Conservation (phyloP, 2,329 filamentous ascomycete genomes). For the Neophaeococcomyces mojaviensis region DNA sequence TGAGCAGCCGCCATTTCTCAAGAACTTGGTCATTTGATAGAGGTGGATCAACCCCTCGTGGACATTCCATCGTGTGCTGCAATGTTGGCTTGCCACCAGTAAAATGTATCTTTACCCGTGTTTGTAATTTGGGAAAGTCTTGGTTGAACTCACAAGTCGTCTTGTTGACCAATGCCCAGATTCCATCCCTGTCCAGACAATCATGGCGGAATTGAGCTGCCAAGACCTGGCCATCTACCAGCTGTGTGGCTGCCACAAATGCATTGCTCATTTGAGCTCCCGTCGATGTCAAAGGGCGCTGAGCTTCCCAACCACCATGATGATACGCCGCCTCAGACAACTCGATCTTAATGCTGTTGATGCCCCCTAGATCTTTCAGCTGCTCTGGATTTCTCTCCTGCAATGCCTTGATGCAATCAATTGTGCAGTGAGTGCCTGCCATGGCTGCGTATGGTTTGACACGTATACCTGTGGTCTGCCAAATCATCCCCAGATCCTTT, state of each 20-base stretch:
- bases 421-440: conserved; percentile 30
- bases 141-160: conserved; percentile 23
- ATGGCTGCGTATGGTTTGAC: conserved; percentile 35
- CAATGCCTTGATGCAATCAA: conserved; percentile 30
- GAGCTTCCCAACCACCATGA: conserved; percentile 32
- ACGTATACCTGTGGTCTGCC: conserved; percentile 31
- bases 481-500: conserved; percentile 30
- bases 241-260: conserved; percentile 31
- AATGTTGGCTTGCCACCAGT: too few relatives aligned
- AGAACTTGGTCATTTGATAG: too few relatives aligned
- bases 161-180: conserved; percentile 31
- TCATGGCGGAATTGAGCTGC: conserved; percentile 30
- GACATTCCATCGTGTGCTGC: too few relatives aligned
- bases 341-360: conserved; percentile 26
- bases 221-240: conserved; percentile 32
- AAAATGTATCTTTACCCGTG: too few relatives aligned
- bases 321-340: conserved; percentile 27
- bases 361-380: conserved; percentile 13
- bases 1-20: too few relatives aligned
- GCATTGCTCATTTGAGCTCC: conserved; percentile 34
- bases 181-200: too few relatives aligned
- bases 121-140: too few relatives aligned
- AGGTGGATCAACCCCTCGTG: too few relatives aligned
- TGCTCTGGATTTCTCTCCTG: conserved; percentile 25
- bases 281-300: conserved; percentile 29